Evolutionary conservation across 805 yeast genomes (phyloP).

Genomic region (Scheffersomyces stipitis): DNA sequence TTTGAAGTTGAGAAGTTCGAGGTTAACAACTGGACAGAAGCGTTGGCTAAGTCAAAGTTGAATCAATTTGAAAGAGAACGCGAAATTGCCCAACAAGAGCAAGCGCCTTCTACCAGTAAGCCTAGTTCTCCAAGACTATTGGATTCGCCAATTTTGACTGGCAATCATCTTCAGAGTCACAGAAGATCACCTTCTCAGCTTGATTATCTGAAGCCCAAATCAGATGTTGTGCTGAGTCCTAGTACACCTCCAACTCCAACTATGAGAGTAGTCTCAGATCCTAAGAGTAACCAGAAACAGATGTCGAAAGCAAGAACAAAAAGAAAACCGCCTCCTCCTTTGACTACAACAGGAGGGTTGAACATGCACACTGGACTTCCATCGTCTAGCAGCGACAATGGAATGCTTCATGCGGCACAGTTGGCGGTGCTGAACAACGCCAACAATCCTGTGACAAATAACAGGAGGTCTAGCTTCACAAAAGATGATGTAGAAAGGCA

Average conservation of each 20-base stretch:
- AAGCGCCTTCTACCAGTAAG: background rate
- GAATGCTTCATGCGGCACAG: slow-evolving; percentile 44
- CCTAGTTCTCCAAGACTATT: slow-evolving; percentile 19
- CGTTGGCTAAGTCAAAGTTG: slow-evolving; percentile 36
- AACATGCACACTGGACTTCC: slow-evolving; percentile 33
- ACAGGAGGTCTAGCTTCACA: slow-evolving; percentile 38
- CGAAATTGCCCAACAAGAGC: slow-evolving; percentile 2
- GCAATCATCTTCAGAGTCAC: slow-evolving; percentile 1
- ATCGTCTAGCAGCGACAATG: slow-evolving; percentile 19
- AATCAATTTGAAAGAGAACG: slow-evolving; percentile 20
- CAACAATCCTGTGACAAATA: slow-evolving; percentile 17
- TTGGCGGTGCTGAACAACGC: slow-evolving; percentile 39
- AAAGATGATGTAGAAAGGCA: slow-evolving; percentile 19
- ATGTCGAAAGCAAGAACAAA: slow-evolving; percentile 14
- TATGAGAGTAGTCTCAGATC: background rate
- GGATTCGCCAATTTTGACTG: slow-evolving; percentile 21
- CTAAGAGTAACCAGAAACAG: background rate
- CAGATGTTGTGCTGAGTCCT: background rate
- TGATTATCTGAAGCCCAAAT: background rate
- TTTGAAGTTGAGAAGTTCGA: slow-evolving; percentile 57
- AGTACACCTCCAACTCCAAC: background rate
- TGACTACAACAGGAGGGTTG: slow-evolving; percentile 15
- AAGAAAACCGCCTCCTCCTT: slow-evolving; percentile 34
- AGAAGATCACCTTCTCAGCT: slow-evolving; percentile 1
- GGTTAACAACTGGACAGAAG: slow-evolving; percentile 56